Percentiles rank a stretch among this genome's conserved stretches.
These are phyloP conservation scores for Solanum bulbocastanum DNA, from an alignment of 257 asterid genomes.

Conservation along the genomic window DNA sequence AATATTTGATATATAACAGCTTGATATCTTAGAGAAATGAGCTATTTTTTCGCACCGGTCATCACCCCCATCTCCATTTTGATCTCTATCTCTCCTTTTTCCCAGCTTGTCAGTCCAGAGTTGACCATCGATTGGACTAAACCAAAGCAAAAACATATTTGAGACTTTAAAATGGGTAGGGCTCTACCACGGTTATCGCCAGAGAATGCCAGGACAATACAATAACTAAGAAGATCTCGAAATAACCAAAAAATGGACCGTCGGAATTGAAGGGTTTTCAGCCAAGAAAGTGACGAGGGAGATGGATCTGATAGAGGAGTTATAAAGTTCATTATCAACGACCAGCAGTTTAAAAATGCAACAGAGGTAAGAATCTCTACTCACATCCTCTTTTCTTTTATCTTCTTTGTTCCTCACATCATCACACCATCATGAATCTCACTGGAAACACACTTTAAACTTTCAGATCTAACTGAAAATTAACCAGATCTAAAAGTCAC, in stretches of 20 bases:
- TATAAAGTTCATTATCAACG: not conserved
- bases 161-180: not conserved
- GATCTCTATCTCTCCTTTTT: not conserved
- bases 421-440: not conserved
- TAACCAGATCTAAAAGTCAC: not conserved
- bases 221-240: not conserved
- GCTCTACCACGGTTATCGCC: not conserved
- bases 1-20: not conserved
- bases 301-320: not conserved
- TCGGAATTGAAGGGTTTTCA: not conserved
- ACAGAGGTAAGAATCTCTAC: not conserved
- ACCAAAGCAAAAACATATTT: not conserved
- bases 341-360: not conserved
- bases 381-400: not conserved
- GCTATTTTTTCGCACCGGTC: not conserved
- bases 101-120: not conserved
- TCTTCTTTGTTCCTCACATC: not conserved
- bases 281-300: not conserved
- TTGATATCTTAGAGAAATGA: not conserved
- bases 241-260: not conserved
- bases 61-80: not conserved
- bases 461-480: not conserved
- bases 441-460: not conserved
- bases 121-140: not conserved
- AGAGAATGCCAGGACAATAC: not conserved